phyloP scores from a whole-genome alignment of 78 protist genomes.

The Protostelium mycophagum region DNA sequence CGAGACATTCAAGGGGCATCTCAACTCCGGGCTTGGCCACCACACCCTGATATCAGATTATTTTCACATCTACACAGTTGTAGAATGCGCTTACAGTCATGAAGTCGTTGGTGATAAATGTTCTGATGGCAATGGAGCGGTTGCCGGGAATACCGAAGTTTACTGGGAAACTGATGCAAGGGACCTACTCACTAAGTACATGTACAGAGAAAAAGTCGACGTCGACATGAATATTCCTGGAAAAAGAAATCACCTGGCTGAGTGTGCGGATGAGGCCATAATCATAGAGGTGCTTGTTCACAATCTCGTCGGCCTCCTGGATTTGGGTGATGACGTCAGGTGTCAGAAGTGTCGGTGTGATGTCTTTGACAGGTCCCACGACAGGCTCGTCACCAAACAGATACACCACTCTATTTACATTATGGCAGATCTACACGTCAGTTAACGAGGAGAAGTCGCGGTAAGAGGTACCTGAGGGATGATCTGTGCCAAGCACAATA shows the following conservation, averaged over 20 bases:
- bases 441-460: neutral
- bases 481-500: constrained; percentile 46
- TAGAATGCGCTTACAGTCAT: constrained; percentile 79
- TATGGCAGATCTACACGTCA: constrained; percentile 60
- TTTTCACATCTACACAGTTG: too few species aligned
- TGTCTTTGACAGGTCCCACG: constrained; percentile 17
- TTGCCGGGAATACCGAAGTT: constrained; percentile 35
- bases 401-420: constrained; percentile 76
- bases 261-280: constrained; percentile 44
- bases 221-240: too few species aligned
- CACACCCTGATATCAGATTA: too few species aligned
- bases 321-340: constrained; percentile 65
- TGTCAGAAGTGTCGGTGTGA: constrained; percentile 68
- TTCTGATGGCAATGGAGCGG: constrained; percentile 78
- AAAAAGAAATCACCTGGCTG: constrained; percentile 78
- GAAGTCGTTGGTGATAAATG: constrained; percentile 80
- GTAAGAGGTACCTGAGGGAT: constrained; percentile 57
- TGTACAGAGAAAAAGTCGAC: too few species aligned
- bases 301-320: constrained; percentile 76
- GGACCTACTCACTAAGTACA: too few species aligned
- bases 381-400: constrained; percentile 60
- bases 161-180: constrained; percentile 72
- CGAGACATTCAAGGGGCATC: constrained; percentile 50
- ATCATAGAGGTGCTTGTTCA: constrained; percentile 38
- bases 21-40: constrained; percentile 67